Base-by-base conservation (phyloP, 371 early-diverging fungal genomes). In the Parasitella parasitica region DNA sequence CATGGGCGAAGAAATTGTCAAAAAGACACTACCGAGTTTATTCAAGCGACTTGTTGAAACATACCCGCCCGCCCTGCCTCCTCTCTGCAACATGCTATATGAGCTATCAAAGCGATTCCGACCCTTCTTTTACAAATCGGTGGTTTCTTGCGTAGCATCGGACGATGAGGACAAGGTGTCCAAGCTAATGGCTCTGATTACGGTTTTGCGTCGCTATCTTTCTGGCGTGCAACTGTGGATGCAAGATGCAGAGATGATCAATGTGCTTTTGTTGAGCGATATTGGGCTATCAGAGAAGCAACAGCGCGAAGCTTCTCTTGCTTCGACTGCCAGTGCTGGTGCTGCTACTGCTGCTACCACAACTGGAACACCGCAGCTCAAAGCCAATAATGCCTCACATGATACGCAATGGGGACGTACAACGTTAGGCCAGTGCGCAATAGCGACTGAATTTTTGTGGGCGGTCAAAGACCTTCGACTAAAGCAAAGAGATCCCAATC, bases 231-330 rank as follows among this genome's bases (percentile, higher is more conserved):
- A 86, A 54, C 67, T 84, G 28, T 88, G 82, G 72, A 86, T 88
- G 86, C 76, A 78, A n/a, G 88, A 88, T 64, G 72, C 77, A 0
- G 88, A 86, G 49, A 81, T 88, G 84, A 81, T 88, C 46, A 80
- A 76, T 58, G 86, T 86, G 4, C 63, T 88, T 16, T 66, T 84
- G 5, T 67, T 88, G 55, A 86, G 86, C 22, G 86, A 88, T 62
- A 73, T 86, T 7, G 83, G 83, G 2, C n/a, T 51, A 24, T 24
- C 52, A 6, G 57, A 41, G 60, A 67, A 38, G 48, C 46, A 54
- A 36, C 43, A 53, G 57, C 57, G 26, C 1, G 57, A 56, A 27
- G 48, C 53, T 5, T 32, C 26, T 22, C 24, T 49, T 11, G 8
- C 15, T 7, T 30, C 61, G 5, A 24, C 41, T 4, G 13, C 30